Evolutionary conservation across 73 alveolate species (phyloP).

Genomic region (Paramecium pentaurelia): DNA sequence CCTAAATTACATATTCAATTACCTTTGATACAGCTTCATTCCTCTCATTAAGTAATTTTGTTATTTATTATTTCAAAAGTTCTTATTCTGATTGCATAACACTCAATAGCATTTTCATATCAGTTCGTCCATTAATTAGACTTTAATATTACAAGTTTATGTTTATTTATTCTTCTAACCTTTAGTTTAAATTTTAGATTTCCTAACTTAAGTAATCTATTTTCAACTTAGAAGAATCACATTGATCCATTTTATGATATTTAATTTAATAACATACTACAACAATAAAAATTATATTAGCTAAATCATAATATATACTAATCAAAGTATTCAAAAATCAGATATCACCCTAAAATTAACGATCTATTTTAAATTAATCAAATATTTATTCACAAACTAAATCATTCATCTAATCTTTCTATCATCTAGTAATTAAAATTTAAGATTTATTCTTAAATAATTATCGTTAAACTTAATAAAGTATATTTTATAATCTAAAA

Average conservation of each 20-base stretch:
- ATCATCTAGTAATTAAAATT: neutral
- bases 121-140: constrained; percentile 16
- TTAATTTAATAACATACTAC: neutral
- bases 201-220: neutral
- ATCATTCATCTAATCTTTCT: neutral
- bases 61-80: neutral
- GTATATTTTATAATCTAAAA: too few relatives aligned
- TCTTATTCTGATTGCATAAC: neutral
- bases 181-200: neutral
- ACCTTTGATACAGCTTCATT: constrained; percentile 32
- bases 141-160: neutral
- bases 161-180: neutral
- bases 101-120: neutral
- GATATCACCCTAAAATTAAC: neutral
- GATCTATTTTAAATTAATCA: neutral
- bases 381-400: neutral
- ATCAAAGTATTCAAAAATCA: neutral
- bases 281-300: neutral
- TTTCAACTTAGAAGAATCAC: neutral
- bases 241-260: neutral
- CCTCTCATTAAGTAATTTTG: neutral
- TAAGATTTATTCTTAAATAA: neutral
- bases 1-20: neutral
- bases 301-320: neutral
- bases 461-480: neutral